Percentiles rank a stretch among this genome's conserved stretches.
Conservation (phyloP, 75 land plant genomes). For the Chamaecyparis obtusa region DNA sequence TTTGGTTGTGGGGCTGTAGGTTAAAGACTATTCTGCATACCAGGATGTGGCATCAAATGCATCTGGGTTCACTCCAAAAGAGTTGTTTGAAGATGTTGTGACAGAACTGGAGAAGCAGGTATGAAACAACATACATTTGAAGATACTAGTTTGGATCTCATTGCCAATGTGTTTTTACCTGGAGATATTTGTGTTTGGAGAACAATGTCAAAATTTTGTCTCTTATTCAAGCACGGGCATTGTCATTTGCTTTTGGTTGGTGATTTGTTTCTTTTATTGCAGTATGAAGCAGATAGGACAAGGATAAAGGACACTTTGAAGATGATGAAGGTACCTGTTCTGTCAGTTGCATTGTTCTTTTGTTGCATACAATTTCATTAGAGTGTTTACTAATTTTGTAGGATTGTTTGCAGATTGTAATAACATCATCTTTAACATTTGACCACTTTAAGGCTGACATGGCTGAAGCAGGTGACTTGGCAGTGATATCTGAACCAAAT, state of each 20-base stretch:
- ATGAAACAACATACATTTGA: background rate
- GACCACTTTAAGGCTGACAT: conserved; percentile 77
- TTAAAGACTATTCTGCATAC: conserved; percentile 73
- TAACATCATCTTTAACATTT: conserved; percentile 58
- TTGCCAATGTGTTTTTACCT: background rate
- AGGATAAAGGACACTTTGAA: conserved; percentile 76
- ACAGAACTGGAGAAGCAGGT: conserved; percentile 89
- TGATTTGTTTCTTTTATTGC: conserved; percentile 14
- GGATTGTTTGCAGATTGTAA: conserved; percentile 39
- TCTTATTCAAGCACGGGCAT: background rate
- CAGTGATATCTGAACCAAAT: conserved; percentile 69
- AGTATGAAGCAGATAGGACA: conserved; percentile 85
- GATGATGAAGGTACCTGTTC: conserved; percentile 50
- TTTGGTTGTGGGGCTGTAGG: conserved; percentile 29
- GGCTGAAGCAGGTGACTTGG: conserved; percentile 46
- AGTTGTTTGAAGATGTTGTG: conserved; percentile 83
- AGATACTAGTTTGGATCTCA: background rate
- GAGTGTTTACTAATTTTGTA: background rate
- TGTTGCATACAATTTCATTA: background rate
- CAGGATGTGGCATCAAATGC: conserved; percentile 73
- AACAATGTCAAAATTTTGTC: background rate
- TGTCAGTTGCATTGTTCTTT: background rate
- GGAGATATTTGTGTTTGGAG: background rate
- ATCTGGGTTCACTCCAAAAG: conserved; percentile 91
- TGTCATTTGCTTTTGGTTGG: background rate